phyloP scores from a whole-genome alignment of 345 rosid species.

The Eucalyptus erythrocorys region DNA sequence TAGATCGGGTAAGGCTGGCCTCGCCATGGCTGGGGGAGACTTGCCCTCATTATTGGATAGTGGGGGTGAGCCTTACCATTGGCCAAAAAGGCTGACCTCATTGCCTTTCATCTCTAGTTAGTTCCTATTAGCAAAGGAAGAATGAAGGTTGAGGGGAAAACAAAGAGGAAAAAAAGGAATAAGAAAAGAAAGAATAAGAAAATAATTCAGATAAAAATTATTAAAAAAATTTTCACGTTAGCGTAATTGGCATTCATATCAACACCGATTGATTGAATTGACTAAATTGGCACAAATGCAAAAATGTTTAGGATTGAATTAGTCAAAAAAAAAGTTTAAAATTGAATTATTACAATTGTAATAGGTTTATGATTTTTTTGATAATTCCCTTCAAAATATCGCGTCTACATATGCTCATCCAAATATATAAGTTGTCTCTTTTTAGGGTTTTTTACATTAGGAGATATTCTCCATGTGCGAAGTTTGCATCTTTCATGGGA shows the following conservation, averaged over 20 bases:
- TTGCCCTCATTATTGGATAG: too few species aligned
- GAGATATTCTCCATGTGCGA: not conserved
- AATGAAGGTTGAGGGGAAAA: too few species aligned
- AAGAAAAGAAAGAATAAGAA: too few species aligned
- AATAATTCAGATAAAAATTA: too few species aligned
- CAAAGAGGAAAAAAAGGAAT: too few species aligned
- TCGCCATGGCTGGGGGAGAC: too few species aligned
- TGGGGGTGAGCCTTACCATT: too few species aligned
- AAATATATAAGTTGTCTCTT: not conserved
- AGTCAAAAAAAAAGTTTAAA: fast-evolving
- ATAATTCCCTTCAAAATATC: fast-evolving
- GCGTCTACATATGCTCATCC: fast-evolving
- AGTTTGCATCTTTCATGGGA: not conserved
- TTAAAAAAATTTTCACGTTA: fast-evolving
- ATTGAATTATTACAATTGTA: fast-evolving
- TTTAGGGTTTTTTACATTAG: not conserved
- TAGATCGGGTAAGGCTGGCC: fast-evolving
- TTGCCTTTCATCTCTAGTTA: too few species aligned
- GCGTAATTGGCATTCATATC: fast-evolving
- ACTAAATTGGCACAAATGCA: fast-evolving
- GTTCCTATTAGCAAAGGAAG: fast-evolving
- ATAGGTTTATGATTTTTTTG: fast-evolving
- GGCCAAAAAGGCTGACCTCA: fast-evolving
- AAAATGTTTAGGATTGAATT: too few species aligned
- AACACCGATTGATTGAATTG: fast-evolving